These are phyloP conservation scores for Kluyveromyces siamensis DNA, from an alignment of 805 yeast genomes.

Conservation along the genomic window DNA sequence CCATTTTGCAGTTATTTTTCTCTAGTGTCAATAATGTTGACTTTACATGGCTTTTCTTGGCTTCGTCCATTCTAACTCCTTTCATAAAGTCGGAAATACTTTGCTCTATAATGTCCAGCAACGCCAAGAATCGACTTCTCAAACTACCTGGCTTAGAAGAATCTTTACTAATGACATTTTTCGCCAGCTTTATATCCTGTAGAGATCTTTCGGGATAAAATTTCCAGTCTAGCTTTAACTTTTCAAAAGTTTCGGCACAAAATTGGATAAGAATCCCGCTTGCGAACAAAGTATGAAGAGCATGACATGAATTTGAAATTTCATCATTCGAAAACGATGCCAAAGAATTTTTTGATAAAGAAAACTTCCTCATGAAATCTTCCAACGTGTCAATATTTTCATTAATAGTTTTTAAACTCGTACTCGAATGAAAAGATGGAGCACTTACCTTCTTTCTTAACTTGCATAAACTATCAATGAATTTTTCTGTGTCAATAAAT, in stretches of 20 bases:
- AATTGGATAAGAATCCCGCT: not conserved
- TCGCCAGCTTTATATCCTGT: not conserved
- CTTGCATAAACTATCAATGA: not conserved
- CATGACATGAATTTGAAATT: not conserved
- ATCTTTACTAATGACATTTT: not conserved
- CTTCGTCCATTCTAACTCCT: not conserved
- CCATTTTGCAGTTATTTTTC: not conserved
- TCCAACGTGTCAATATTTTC: not conserved
- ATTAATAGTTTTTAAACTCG: not conserved
- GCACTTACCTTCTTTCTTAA: not conserved
- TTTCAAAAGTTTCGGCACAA: not conserved
- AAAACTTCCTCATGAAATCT: not conserved
- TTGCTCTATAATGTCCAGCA: not conserved
- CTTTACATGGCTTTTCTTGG: not conserved
- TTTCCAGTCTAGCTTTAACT: not conserved
- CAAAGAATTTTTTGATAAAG: not conserved
- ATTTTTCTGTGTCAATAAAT: conserved; percentile 1
- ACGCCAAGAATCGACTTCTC: not conserved
- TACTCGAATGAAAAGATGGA: not conserved
- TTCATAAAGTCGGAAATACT: not conserved
- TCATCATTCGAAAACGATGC: not conserved
- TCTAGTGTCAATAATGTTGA: not conserved
- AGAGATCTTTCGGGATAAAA: conserved; percentile 1
- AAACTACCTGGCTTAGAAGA: not conserved
- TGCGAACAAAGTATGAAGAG: not conserved